Conservation (phyloP, 768 basidiomycete species). For the Amanita exitialis region DNA sequence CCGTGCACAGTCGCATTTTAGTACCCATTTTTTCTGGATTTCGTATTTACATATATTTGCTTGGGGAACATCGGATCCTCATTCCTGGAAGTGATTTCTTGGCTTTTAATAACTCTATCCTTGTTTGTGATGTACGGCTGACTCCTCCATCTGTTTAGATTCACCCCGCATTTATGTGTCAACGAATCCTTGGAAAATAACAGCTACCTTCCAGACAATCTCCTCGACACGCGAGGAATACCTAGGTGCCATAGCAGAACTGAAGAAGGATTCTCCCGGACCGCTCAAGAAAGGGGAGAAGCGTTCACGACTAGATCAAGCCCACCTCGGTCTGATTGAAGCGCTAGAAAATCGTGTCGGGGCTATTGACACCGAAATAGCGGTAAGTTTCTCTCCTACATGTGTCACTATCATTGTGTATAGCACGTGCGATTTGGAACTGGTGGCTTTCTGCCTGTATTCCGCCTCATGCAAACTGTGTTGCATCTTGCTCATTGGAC, state of each 20-base stretch:
- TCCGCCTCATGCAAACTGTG: constrained; percentile 1
- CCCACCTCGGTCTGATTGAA: constrained; percentile 52
- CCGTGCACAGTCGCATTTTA: constrained; percentile 41
- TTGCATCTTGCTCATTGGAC: constrained; percentile 2
- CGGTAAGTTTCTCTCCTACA: constrained; percentile 39
- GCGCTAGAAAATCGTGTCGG: constrained; percentile 56
- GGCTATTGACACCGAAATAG: constrained; percentile 56
- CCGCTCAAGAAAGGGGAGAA: constrained; percentile 37
- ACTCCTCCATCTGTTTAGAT: constrained; percentile 35
- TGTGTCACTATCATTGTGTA: constrained; percentile 5
- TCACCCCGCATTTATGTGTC: constrained; percentile 79
- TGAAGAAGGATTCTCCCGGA: constrained; percentile 42
- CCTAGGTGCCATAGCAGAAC: constrained; percentile 44
- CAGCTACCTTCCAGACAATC: constrained; percentile 63
- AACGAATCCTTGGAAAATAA: constrained; percentile 86
- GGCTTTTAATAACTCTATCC: constrained; percentile 21
- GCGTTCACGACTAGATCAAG: constrained; percentile 43
- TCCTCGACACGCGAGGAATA: constrained; percentile 72
- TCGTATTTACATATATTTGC: constrained; percentile 72
- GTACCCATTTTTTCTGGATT: constrained; percentile 13
- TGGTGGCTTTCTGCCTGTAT: constrained; percentile 1
- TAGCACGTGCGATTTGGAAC: constrained; percentile 4
- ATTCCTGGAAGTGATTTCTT: constrained; percentile 32
- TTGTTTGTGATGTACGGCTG: constrained; percentile 18
- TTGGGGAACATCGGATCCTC: constrained; percentile 30